Evolutionary conservation across 257 asterid species (phyloP).

Genomic region (Solanum microdontum): DNA sequence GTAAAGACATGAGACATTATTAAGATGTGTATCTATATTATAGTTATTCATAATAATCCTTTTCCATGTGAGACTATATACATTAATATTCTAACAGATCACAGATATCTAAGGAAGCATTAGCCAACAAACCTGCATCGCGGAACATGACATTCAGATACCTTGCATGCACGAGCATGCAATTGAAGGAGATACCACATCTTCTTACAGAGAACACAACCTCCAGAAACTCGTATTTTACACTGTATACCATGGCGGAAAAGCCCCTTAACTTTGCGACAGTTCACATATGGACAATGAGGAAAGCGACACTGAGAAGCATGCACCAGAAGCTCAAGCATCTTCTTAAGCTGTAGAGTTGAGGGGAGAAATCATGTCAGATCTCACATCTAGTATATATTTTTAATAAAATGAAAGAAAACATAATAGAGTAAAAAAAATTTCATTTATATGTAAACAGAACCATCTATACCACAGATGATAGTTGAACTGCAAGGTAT

Average conservation of each 20-base stretch:
- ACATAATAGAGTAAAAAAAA: neutral
- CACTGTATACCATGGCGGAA: constrained; percentile 92
- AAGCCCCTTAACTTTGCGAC: constrained; percentile 96
- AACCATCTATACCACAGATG: neutral
- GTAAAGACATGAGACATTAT: neutral
- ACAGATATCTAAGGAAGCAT: neutral
- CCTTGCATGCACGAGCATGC: constrained; percentile 97
- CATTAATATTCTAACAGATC: neutral
- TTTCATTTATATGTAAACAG: neutral
- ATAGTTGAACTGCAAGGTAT: neutral
- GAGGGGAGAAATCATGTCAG: constrained; percentile 11
- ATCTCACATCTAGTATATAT: neutral
- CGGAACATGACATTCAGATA: constrained; percentile 78
- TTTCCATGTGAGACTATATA: neutral
- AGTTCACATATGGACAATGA: constrained; percentile 71
- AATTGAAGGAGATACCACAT: constrained; percentile 99
- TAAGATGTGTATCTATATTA: neutral
- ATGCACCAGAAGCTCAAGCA: constrained; percentile 96
- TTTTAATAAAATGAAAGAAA: neutral
- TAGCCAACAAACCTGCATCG: constrained; percentile 81
- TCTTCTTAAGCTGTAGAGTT: constrained; percentile 71
- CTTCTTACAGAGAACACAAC: constrained; percentile 82
- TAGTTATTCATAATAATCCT: neutral
- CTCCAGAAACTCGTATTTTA: constrained; percentile 84
- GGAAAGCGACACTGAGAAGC: constrained; percentile 87